Evolutionary conservation across 805 yeast species (phyloP), one percentile per base, ranked within the genome.

Genomic region (Zygotorulaspora danielsina): DNA sequence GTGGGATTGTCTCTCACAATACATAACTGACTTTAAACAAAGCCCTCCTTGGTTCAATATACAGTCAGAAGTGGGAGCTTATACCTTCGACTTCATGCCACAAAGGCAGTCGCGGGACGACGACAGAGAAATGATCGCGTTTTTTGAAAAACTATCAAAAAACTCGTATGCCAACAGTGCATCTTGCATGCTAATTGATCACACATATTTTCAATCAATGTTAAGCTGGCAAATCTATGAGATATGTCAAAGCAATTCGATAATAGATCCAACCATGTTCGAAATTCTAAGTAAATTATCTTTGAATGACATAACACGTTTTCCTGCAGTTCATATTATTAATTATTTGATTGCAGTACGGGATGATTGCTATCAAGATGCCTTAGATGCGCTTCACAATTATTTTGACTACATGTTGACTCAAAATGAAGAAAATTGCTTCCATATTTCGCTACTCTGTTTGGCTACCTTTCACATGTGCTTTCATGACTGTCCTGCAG

Each of bases 341-440:
- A 38, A 45, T 13, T 57, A 58, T 33, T 30, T 57, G 29, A 39
- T 46, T 21, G 48, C 49, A 7, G 32, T 53, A 2, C 28, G 35
- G 7, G 30, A 34, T 1, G 35, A 46, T 27, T 38, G 48, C 5
- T 58, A 58, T 35, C 59, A 67, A 30, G 57, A 51, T 25, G 66
- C 74, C 54, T 31, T 73, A 59, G 65, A 80, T 63, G 64, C 79
- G 52, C 57, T 84, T 51, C 77, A 76, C 51, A 59, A 75, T 30
- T 76, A 74, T 45, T 84, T 80, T 57, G 94, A 84, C 59, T 82
- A 84, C 39, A 78, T 81, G 78, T 78, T 83, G 61, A 77, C 87
- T 7, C 75, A 72, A 41, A 73, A 73, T 46, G 76, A 78, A 22
- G 76, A 76, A 41, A 70, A 73, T 31, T 78, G 78, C 48, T 85